Evolutionary conservation across 2,329 filamentous ascomycete species (phyloP).

Genomic region (Shiraia sp.): DNA sequence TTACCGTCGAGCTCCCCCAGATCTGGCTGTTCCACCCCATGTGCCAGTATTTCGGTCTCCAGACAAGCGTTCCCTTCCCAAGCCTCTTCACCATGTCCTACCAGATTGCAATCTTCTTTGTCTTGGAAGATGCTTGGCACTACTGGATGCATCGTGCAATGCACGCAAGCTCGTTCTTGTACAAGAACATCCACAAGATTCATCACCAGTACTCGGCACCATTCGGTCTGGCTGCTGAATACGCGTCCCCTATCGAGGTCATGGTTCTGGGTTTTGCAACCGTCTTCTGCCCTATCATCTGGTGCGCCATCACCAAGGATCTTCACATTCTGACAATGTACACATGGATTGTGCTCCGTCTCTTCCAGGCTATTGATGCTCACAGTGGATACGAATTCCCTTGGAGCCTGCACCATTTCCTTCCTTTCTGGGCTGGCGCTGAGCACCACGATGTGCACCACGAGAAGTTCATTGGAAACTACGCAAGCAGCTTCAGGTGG

Average conservation of each 20-base stretch:
- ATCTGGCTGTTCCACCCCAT: slow-evolving; percentile 99
- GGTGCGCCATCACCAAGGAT: slow-evolving; percentile 80
- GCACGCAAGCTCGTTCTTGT: slow-evolving; percentile 86
- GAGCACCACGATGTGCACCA: slow-evolving; percentile 97
- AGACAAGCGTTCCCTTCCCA: slow-evolving; percentile 88
- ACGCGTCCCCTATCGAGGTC: slow-evolving; percentile 95
- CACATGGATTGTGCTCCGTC: slow-evolving; percentile 85
- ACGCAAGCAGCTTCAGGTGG: slow-evolving; percentile 97
- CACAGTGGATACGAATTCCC: slow-evolving; percentile 99
- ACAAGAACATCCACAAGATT: slow-evolving; percentile 97
- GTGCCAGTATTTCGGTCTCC: slow-evolving; percentile 88
- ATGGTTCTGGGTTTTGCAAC: slow-evolving; percentile 91
- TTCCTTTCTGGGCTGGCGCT: slow-evolving; percentile 97
- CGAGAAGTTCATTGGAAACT: slow-evolving; percentile 98
- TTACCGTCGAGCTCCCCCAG: slow-evolving; percentile 96
- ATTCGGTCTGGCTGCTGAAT: slow-evolving; percentile 94
- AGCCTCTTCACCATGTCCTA: slow-evolving; percentile 81
- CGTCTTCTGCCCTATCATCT: slow-evolving; percentile 79
- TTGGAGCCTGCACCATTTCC: slow-evolving; percentile 92
- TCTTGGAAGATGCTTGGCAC: slow-evolving; percentile 96
- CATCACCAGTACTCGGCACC: slow-evolving; percentile 98
- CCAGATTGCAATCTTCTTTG: slow-evolving; percentile 92
- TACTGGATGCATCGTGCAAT: slow-evolving; percentile 94
- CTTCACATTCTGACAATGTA: slow-evolving; percentile 98
- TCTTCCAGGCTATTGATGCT: slow-evolving; percentile 97